phyloP scores from a whole-genome alignment of 768 basidiomycete species.

The Astraeus odoratus region DNA sequence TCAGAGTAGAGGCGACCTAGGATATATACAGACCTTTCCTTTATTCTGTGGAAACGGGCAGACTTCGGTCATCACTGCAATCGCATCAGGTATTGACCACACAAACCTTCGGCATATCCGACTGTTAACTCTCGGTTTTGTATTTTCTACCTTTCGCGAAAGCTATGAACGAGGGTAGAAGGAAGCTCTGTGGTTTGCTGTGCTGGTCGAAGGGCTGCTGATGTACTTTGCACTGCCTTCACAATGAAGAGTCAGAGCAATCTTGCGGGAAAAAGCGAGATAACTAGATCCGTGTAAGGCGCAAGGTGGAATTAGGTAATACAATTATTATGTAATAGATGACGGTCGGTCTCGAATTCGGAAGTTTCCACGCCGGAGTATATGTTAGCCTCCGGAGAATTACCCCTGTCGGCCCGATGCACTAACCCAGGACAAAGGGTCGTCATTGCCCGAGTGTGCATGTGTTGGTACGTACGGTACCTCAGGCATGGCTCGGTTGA shows the following conservation, averaged over 20 bases:
- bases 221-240: too few relatives aligned
- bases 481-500: slow-evolving; percentile 1
- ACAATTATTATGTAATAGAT: neutral
- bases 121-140: slow-evolving; percentile 8
- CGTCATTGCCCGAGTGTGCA: neutral
- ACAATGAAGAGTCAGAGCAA: too few relatives aligned
- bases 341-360: too few relatives aligned
- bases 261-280: too few relatives aligned
- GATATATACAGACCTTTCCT: slow-evolving; percentile 49
- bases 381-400: neutral
- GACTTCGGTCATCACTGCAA: slow-evolving; percentile 9
- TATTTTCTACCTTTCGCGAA: too few relatives aligned
- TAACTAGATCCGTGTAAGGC: too few relatives aligned
- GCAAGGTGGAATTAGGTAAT: neutral
- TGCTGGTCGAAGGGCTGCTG: too few relatives aligned
- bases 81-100: neutral
- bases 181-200: too few relatives aligned
- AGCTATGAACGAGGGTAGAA: too few relatives aligned
- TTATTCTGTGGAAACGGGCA: slow-evolving; percentile 44
- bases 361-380: too few relatives aligned
- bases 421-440: neutral
- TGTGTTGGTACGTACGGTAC: neutral
- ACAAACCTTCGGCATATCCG: slow-evolving; percentile 46
- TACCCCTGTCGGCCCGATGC: neutral
- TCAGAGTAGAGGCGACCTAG: neutral